A percentile compares a stretch with the other conserved stretches of the same genome.
Evolutionary conservation across 2,329 filamentous ascomycete species (phyloP).

Genomic region (Cladophialophora yegresii): DNA sequence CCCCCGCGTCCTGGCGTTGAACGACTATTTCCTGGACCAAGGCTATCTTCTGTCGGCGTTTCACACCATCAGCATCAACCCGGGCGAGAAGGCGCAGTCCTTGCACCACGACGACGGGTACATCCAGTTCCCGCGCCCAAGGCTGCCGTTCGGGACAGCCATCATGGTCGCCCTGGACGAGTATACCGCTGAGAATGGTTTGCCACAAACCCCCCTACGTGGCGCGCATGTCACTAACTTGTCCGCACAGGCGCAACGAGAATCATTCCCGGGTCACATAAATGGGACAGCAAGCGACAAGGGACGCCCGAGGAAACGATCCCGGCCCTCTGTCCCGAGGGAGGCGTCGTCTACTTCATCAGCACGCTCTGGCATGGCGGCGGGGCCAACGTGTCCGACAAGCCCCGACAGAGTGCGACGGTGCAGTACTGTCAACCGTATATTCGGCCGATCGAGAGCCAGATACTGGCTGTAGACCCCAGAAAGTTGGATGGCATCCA

Average conservation of each 20-base stretch:
- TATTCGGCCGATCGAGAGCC: conserved; percentile 42
- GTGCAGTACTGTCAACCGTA: conserved; percentile 50
- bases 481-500: conserved; percentile 39
- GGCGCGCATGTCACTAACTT: conserved; percentile 1
- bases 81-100: conserved; percentile 44
- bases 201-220: conserved; percentile 12
- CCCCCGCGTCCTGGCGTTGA: conserved; percentile 44
- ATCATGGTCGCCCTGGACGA: conserved; percentile 40
- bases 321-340: conserved; percentile 43
- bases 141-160: conserved; percentile 41
- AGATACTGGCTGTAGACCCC: conserved; percentile 41
- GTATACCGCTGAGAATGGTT: conserved; percentile 36
- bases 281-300: conserved; percentile 39
- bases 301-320: conserved; percentile 39
- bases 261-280: conserved; percentile 44
- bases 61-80: conserved; percentile 46
- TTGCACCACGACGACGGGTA: conserved; percentile 44
- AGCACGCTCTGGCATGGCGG: conserved; percentile 46
- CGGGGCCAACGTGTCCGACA: conserved; percentile 41
- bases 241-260: conserved; percentile 34
- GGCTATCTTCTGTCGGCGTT: conserved; percentile 42
- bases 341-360: conserved; percentile 44
- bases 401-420: conserved; percentile 42
- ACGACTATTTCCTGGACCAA: conserved; percentile 46
- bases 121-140: conserved; percentile 42